Evolutionary conservation across 805 yeast species (phyloP), one percentile per base, ranked within the genome.

Genomic region (Cyberlindnera euphorbiae): DNA sequence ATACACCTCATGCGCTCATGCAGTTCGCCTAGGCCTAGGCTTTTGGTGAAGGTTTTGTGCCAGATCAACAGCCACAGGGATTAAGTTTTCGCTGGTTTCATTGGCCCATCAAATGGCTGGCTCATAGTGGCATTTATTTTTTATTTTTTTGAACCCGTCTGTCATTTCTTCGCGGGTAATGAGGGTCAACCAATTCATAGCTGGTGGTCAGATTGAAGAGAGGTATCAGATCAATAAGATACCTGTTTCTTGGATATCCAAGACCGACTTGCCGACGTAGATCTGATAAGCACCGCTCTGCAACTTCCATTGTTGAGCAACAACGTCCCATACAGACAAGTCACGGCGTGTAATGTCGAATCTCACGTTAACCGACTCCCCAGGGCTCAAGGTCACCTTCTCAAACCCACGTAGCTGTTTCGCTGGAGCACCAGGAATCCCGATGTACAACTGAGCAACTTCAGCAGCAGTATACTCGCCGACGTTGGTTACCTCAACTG

Each of bases 211-310:
- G n/a, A n/a, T n/a, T n/a, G n/a, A n/a, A n/a, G n/a, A n/a, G n/a
- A 19, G 17, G 10, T 26, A 7, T 19, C 22, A 33, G 25, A 33
- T 28, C 19, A 33, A 33, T 24, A 33, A 24, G 5, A 28, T 33
- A 28, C 23, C 37, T 7, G 28, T 19, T 7, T 30, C 17, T 23
- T 35, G 38, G 26, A 35, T 35, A 11, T 35, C 38, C 30, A 30
- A 26, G 23, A 35, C 38, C 8, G 38, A 35, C 38, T 35, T 35
- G 21, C 77, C 69, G 26, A 73, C 60, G 42, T 64, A 73, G 11
- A 75, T 55, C 37, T 62, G 64, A 55, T 73, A 76, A 17, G 29
- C 32, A 16, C 38, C 38, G 16, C 30, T 29, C 30, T 35, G 33
- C 4, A 35, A 13, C 27, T 21, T 19, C 38, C 38, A 35, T 21